Conservation (phyloP, 2,329 filamentous ascomycete species). For the Elsinoe necatrix region DNA sequence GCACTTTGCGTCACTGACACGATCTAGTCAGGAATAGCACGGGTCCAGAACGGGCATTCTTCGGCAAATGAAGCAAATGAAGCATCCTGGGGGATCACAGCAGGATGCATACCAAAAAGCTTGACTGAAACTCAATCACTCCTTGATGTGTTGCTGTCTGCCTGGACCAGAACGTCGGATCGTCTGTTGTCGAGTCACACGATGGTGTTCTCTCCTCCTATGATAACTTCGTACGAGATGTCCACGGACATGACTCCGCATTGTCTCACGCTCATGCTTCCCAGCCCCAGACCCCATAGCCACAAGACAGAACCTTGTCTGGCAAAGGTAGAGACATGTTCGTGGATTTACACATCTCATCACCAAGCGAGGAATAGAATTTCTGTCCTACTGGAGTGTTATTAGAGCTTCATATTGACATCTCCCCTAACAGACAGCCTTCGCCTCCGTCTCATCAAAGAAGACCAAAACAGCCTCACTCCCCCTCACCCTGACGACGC, state of each 20-base stretch:
- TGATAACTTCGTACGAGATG: too few species aligned
- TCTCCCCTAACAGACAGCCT: background rate
- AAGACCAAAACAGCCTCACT: conserved; percentile 27
- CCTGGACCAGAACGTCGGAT: background rate
- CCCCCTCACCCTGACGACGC: conserved; percentile 22
- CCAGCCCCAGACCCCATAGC: background rate
- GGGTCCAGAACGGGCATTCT: conserved; percentile 1
- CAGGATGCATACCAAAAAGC: conserved; percentile 6
- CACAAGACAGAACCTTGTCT: background rate
- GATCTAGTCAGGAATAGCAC: background rate
- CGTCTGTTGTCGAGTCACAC: background rate
- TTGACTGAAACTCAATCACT: background rate
- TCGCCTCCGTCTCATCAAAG: conserved; percentile 19
- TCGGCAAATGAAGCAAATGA: conserved; percentile 14
- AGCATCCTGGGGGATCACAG: background rate
- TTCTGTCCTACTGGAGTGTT: too few species aligned
- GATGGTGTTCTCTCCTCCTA: background rate
- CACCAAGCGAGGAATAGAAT: background rate
- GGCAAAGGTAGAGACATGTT: background rate
- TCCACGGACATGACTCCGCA: background rate
- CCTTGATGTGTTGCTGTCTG: background rate
- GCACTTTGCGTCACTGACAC: background rate
- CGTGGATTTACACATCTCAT: background rate
- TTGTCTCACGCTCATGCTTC: background rate
- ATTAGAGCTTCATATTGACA: too few species aligned